These are phyloP conservation scores for Delonix regia DNA, from an alignment of 306 rosid genomes.

Conservation along the genomic window DNA sequence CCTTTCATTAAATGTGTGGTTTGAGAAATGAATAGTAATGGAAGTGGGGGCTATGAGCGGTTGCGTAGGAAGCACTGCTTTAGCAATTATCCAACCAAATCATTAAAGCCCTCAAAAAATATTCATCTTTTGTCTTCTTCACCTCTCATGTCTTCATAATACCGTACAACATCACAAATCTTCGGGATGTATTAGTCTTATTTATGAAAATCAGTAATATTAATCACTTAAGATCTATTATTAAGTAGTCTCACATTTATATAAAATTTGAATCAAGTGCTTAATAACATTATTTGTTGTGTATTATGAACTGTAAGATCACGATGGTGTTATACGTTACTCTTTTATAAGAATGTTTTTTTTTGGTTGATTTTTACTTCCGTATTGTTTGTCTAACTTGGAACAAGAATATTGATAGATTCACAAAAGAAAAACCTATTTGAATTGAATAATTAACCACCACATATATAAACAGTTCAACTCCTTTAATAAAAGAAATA, in stretches of 20 bases:
- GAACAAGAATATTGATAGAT: conserved; percentile 35
- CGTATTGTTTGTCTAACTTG: conserved; percentile 17
- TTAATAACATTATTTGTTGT: no score
- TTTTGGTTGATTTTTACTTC: no score
- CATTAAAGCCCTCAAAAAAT: conserved; percentile 43
- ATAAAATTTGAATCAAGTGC: no score
- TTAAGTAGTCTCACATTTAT: not conserved
- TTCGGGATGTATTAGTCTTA: not conserved
- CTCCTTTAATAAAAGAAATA: no score
- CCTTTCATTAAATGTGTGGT: not conserved
- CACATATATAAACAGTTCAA: conserved; percentile 19
- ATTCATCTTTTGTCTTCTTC: not conserved
- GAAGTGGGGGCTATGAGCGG: conserved; percentile 36
- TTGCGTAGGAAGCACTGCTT: conserved; percentile 51
- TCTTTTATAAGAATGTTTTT: no score
- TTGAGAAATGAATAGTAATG: conserved; percentile 24
- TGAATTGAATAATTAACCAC: conserved; percentile 21
- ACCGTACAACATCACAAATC: conserved; percentile 1
- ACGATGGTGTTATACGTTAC: no score
- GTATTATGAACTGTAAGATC: no score
- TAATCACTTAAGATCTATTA: conserved; percentile 1
- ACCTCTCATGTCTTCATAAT: conserved; percentile 19
- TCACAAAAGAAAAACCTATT: conserved; percentile 31
- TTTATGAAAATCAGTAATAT: conserved; percentile 4
- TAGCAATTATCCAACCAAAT: conserved; percentile 42